Percentiles rank a stretch among this genome's conserved stretches.
Evolutionary conservation across 768 basidiomycete genomes (phyloP).

Genomic region (Candolleomyces aberdarensis): DNA sequence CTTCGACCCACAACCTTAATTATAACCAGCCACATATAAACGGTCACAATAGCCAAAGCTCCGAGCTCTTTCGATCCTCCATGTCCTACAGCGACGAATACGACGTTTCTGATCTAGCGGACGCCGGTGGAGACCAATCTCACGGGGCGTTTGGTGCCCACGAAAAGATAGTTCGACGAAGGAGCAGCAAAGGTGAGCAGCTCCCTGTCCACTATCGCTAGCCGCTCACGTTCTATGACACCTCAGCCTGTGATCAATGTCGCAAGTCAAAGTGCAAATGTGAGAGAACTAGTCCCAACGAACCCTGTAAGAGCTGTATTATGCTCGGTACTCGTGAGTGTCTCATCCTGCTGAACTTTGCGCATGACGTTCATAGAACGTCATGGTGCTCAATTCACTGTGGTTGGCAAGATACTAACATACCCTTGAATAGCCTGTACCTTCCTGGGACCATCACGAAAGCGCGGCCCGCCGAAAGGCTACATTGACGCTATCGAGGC

Average conservation of each 20-base stretch:
- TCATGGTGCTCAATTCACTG: background rate
- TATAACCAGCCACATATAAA: constrained; percentile 6
- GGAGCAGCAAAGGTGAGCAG: constrained; percentile 70
- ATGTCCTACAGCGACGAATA: constrained; percentile 60
- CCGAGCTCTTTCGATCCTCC: constrained; percentile 17
- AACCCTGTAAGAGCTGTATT: constrained; percentile 75
- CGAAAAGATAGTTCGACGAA: constrained; percentile 58
- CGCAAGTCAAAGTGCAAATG: constrained; percentile 90
- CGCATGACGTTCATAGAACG: background rate
- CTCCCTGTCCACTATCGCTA: background rate
- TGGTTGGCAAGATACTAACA: constrained; percentile 9
- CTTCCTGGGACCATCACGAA: constrained; percentile 74
- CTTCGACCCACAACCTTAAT: constrained; percentile 10
- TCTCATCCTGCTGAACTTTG: background rate
- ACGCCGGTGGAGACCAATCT: constrained; percentile 31
- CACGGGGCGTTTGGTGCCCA: constrained; percentile 16
- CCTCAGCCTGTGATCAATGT: constrained; percentile 81
- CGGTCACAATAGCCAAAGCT: constrained; percentile 13
- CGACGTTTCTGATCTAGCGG: constrained; percentile 53
- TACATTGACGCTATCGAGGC: constrained; percentile 96
- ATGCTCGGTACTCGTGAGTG: constrained; percentile 66
- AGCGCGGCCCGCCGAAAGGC: constrained; percentile 87
- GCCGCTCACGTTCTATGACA: constrained; percentile 6
- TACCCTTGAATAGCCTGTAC: constrained; percentile 54
- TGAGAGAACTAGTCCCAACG: constrained; percentile 57